phyloP scores from a whole-genome alignment of 305 asterid genomes.

The Fraxinus dipetala region DNA sequence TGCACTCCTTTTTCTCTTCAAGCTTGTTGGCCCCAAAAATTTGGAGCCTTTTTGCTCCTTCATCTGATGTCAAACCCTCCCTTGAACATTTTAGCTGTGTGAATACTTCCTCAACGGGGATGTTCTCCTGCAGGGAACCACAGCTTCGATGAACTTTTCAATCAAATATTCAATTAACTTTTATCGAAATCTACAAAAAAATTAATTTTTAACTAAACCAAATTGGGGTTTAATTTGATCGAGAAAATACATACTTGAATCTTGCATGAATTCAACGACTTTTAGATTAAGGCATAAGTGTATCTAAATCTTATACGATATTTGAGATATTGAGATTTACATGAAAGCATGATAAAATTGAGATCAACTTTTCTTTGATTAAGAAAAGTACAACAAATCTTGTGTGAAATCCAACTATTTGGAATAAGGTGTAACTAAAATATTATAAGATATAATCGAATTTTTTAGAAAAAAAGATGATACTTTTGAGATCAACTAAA shows the following conservation, averaged over 20 bases:
- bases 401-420: not conserved
- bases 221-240: not conserved
- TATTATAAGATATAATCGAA: not conserved
- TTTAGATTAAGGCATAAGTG: not conserved
- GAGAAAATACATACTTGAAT: not conserved
- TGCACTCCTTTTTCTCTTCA: slow-evolving; percentile 79
- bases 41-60: slow-evolving; percentile 64
- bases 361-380: not conserved
- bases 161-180: too few species aligned
- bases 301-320: too few species aligned
- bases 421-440: not conserved
- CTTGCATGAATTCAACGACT: not conserved
- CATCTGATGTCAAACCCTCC: slow-evolving; percentile 58
- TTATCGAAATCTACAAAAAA: too few species aligned
- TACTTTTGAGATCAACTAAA: not conserved
- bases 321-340: not conserved
- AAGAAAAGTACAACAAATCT: not conserved
- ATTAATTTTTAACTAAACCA: not conserved
- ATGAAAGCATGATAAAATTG: not conserved
- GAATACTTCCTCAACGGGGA: slow-evolving; percentile 85
- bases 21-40: slow-evolving; percentile 83
- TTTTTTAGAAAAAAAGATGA: not conserved
- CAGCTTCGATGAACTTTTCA: too few species aligned
- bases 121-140: slow-evolving; percentile 42
- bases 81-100: slow-evolving; percentile 54